Percentiles rank a stretch among this genome's conserved stretches.
phyloP scores from a whole-genome alignment of 257 asterid species.

The Datura wrightii region DNA sequence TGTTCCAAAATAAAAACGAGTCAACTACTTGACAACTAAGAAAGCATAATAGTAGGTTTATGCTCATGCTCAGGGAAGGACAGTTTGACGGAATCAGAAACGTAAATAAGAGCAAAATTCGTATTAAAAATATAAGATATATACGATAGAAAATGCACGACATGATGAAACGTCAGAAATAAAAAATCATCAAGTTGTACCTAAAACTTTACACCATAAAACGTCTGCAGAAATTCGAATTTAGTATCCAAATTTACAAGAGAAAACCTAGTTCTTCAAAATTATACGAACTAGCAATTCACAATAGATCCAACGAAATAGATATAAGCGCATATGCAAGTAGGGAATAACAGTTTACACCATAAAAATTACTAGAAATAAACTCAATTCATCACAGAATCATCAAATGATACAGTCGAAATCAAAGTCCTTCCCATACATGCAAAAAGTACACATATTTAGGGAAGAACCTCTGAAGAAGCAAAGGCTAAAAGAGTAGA shows the following conservation, averaged over 20 bases:
- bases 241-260: not conserved
- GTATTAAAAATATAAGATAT: not conserved
- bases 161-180: not conserved
- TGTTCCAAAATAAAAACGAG: slow-evolving; percentile 2
- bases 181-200: not conserved
- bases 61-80: not conserved
- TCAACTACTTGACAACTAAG: not conserved
- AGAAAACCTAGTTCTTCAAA: not conserved
- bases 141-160: not conserved
- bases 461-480: slow-evolving; percentile 15
- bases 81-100: not conserved
- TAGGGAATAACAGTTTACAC: not conserved
- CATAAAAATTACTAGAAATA: not conserved
- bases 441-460: not conserved
- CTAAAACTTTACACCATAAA: not conserved
- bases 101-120: not conserved
- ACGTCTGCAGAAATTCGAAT: not conserved
- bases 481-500: not conserved
- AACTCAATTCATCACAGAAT: not conserved
- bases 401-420: not conserved
- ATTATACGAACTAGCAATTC: not conserved
- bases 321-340: not conserved
- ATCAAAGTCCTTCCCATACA: not conserved
- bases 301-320: not conserved
- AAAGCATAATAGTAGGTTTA: not conserved